Percentiles rank a stretch among this genome's conserved stretches.
Evolutionary conservation across 192 early-diverging fungal genomes (phyloP).

Genomic region (Coemansia biformis): DNA sequence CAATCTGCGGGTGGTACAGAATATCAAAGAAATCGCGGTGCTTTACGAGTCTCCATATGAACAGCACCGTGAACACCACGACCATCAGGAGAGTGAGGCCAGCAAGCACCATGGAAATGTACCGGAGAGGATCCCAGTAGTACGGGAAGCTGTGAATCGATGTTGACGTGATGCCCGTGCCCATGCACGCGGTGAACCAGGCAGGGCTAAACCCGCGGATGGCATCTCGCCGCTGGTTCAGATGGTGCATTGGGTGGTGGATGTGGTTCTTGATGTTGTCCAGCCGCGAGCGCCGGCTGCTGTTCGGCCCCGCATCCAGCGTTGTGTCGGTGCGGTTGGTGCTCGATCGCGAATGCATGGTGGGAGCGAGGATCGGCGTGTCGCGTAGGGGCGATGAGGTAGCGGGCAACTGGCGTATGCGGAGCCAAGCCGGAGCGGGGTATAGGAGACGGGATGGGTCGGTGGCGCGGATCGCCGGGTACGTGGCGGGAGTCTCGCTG

Average conservation of each 20-base stretch:
- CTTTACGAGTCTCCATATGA: constrained; percentile 21
- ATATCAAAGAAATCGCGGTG: constrained; percentile 46
- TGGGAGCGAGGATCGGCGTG: too few relatives aligned
- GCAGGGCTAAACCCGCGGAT: constrained; percentile 53
- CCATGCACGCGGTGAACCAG: constrained; percentile 55
- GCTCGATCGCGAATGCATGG: constrained; percentile 1
- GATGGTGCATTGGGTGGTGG: constrained; percentile 40
- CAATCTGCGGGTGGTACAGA: constrained; percentile 49
- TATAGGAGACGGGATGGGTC: too few relatives aligned
- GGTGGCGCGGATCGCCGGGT: too few relatives aligned
- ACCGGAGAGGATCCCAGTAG: constrained; percentile 25
- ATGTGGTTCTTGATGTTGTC: constrained; percentile 15
- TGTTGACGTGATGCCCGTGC: constrained; percentile 45
- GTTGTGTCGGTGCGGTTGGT: constrained; percentile 20
- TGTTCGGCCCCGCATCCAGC: background rate
- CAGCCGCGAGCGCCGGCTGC: background rate
- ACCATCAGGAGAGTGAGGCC: constrained; percentile 40
- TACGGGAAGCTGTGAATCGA: constrained; percentile 46
- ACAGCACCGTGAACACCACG: constrained; percentile 20
- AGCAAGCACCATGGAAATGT: constrained; percentile 42
- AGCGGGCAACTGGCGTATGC: too few relatives aligned
- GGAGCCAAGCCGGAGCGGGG: too few relatives aligned
- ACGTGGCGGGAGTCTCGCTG: too few relatives aligned
- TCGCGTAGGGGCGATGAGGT: too few relatives aligned
- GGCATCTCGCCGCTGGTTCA: constrained; percentile 29